Conservation (phyloP, 1,284 basidiomycete species). For the Phellopilus nigrolimitatus region DNA sequence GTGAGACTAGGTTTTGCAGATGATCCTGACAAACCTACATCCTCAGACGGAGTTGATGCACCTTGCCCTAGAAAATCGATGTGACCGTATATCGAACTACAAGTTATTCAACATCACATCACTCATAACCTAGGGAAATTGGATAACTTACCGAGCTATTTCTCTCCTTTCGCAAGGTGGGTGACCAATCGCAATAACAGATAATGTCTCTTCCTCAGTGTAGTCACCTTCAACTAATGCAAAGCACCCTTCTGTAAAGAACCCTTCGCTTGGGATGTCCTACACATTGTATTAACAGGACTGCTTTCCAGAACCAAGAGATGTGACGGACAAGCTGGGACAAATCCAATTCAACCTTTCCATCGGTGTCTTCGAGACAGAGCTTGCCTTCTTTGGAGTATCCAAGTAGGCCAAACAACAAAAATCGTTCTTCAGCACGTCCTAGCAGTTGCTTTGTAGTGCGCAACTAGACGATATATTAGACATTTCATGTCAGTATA, state of each 20-base stretch:
- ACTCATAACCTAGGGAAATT: slow-evolving; percentile 1
- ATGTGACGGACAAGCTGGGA: slow-evolving; percentile 68
- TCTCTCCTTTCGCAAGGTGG: slow-evolving; percentile 91
- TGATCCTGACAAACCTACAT: slow-evolving; percentile 47
- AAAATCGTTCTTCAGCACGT: slow-evolving; percentile 83
- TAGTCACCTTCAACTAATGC: slow-evolving; percentile 96
- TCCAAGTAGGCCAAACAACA: slow-evolving; percentile 90
- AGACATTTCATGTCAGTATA: slow-evolving; percentile 5
- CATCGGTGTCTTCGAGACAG: slow-evolving; percentile 93
- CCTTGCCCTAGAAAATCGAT: slow-evolving; percentile 95
- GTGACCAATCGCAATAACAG: slow-evolving; percentile 93
- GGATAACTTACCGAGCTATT: slow-evolving; percentile 61
- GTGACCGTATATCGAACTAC: slow-evolving; percentile 86
- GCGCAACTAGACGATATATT: slow-evolving; percentile 56
- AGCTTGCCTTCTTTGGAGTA: slow-evolving; percentile 87
- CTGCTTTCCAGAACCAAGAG: not conserved
- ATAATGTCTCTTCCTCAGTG: slow-evolving; percentile 83
- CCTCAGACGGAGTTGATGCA: slow-evolving; percentile 87
- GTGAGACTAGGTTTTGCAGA: slow-evolving; percentile 5
- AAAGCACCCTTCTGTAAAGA: slow-evolving; percentile 96
- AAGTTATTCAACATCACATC: slow-evolving; percentile 3
- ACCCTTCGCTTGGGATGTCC: slow-evolving; percentile 90
- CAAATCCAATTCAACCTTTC: slow-evolving; percentile 86
- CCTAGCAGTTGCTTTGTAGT: slow-evolving; percentile 97
- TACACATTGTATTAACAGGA: slow-evolving; percentile 30